Evolutionary conservation across 2,329 filamentous ascomycete species (phyloP).

Genomic region (Cadophora gregata): DNA sequence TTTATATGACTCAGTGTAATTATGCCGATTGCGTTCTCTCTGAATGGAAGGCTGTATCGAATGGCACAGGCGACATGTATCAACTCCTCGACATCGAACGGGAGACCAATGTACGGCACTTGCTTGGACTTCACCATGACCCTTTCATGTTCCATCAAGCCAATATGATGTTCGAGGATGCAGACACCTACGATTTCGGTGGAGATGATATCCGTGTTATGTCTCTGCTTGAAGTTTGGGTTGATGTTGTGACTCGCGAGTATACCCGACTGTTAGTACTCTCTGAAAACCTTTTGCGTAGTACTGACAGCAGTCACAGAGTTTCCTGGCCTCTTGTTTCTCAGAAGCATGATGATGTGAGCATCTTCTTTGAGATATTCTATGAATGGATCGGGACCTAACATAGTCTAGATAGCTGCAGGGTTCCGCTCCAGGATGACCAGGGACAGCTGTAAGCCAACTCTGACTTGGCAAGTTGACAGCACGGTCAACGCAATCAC

Average conservation of each 20-base stretch:
- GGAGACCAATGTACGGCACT: conserved; percentile 59
- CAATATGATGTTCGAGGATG: conserved; percentile 60
- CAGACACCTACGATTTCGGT: conserved; percentile 31
- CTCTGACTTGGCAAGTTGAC: conserved; percentile 29
- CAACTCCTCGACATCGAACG: conserved; percentile 58
- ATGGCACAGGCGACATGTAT: conserved; percentile 58
- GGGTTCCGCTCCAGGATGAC: conserved; percentile 56
- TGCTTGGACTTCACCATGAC: conserved; percentile 55
- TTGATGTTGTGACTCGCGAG: conserved; percentile 19
- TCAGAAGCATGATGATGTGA: conserved; percentile 58
- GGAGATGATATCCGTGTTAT: conserved; percentile 4
- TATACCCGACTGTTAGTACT: conserved; percentile 34
- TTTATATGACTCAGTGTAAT: conserved; percentile 53
- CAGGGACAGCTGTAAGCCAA: conserved; percentile 35
- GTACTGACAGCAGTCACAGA: conserved; percentile 23
- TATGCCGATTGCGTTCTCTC: conserved; percentile 59
- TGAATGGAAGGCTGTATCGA: conserved; percentile 66
- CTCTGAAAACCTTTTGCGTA: conserved; percentile 34
- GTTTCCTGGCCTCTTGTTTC: conserved; percentile 37
- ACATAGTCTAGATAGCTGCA: conserved; percentile 29
- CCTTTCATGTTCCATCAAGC: conserved; percentile 61
- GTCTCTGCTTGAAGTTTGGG: conserved; percentile 18
- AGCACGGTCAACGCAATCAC: conserved; percentile 32
- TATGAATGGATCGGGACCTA: not conserved
- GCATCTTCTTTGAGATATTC: not conserved